These are phyloP conservation scores for Neurospora sp. DNA, from an alignment of 495 filamentous ascomycete species.

Conservation along the genomic window DNA sequence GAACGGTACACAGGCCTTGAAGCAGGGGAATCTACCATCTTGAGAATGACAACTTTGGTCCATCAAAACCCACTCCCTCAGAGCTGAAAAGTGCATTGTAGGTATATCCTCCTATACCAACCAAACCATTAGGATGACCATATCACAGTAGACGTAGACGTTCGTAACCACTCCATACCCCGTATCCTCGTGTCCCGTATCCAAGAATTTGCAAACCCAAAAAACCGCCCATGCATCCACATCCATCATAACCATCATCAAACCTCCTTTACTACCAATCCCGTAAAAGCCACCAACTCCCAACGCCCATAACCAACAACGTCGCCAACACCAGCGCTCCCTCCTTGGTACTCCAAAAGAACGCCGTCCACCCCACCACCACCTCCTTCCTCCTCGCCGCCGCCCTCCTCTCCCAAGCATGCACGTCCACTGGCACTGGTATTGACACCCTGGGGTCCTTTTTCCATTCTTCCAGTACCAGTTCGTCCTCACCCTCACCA, in stretches of 20 bases:
- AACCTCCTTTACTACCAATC: conserved; percentile 1
- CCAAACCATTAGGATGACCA: neutral
- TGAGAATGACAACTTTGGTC: neutral
- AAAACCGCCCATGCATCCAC: neutral
- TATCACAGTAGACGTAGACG: neutral
- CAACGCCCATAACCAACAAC: conserved; percentile 22
- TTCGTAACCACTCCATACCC: neutral
- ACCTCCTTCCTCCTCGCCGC: conserved; percentile 30
- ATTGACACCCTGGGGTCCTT: conserved; percentile 27
- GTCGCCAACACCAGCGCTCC: conserved; percentile 29
- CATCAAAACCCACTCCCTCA: neutral
- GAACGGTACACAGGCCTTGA: neutral
- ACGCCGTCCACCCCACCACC: conserved; percentile 35
- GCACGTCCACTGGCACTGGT: conserved; percentile 31
- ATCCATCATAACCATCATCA: neutral
- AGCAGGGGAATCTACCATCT: neutral
- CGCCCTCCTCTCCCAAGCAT: conserved; percentile 33
- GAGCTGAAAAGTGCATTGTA: neutral
- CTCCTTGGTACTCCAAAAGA: conserved; percentile 33
- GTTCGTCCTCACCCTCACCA: neutral
- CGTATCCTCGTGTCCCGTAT: neutral
- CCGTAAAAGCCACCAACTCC: conserved; percentile 30
- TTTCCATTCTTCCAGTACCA: conserved; percentile 1
- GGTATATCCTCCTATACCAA: neutral
- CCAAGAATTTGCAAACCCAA: neutral